Evolutionary conservation across 148 eudicot genomes (phyloP), one percentile per base, ranked within the genome.

Genomic region (Vaccinium myrtillus): DNA sequence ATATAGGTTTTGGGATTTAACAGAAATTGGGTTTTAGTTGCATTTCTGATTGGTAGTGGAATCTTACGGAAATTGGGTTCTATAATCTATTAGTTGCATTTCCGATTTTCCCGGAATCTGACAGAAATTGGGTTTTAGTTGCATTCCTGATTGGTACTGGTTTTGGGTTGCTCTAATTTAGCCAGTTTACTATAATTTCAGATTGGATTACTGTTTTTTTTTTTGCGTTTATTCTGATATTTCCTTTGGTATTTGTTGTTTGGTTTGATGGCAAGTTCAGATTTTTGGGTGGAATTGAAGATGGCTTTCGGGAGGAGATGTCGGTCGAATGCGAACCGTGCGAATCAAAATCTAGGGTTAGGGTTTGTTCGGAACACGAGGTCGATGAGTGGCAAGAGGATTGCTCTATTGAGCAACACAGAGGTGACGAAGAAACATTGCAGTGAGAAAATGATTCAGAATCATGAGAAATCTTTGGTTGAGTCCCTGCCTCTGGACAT

Each of bases 401-500:
- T 95, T 75, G 81, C 74, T n/a, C 82, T 86, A 16, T 82, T 75
- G 79, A 87, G 81, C 87, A 81, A 18, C 82, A 77, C 86, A 83
- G 89, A 71, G 11, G 74, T 2, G 12, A 46, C 54, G 83, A 95
- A 93, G 88, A 86, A 86, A 69, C 91, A 59, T 0, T 87, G 89
- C 83, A 58, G 78, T 50, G 77, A 77, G 39, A 82, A 76, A 54
- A 87, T 71, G 23, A 19, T 61, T 70, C 39, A 74, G 13, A 74
- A 30, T 65, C 18, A 27, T 48, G 84, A 77, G 39, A 75, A 87
- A 84, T 89, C 93, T 61, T 23, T 82, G 59, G 85, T 95, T 61
- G 94, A 95, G 86, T 83, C 93, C 55, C 84, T 95, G 71, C 96
- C 98, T 87, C 92, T 90, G 76, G 98, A 95, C 79, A 84, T 93